phyloP scores from a whole-genome alignment of 352 stramenopile species.

The Thalassiosira mediterranea region DNA sequence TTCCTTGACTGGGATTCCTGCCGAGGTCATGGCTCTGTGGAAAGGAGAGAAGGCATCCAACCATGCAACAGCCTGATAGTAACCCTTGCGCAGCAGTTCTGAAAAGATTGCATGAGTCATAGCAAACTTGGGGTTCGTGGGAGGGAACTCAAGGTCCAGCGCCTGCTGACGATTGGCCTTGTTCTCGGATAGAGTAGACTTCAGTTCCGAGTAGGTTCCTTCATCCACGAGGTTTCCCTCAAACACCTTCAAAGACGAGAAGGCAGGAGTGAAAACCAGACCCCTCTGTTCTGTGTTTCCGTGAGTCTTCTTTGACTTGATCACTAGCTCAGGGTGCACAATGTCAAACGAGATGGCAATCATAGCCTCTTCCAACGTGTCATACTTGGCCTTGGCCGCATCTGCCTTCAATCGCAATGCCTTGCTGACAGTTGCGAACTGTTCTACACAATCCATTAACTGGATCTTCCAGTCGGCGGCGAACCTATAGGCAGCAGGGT shows the following conservation, averaged over 20 bases:
- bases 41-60: slow-evolving; percentile 5
- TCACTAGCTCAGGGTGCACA: neutral
- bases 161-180: neutral
- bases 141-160: neutral
- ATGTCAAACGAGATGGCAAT: neutral
- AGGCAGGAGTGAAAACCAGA: neutral
- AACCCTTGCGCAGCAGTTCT: neutral
- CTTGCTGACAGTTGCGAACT: neutral
- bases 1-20: neutral
- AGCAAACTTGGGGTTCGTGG: neutral
- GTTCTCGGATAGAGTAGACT: neutral
- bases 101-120: slow-evolving; percentile 11
- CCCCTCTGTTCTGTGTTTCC: neutral
- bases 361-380: neutral
- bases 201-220: neutral
- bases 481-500: neutral
- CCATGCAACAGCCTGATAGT: neutral
- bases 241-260: neutral
- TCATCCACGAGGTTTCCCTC: neutral
- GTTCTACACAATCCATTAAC: neutral
- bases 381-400: neutral
- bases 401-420: neutral
- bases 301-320: neutral
- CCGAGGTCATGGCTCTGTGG: neutral
- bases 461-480: neutral